These are phyloP conservation scores for Mycena albidolilacea DNA, from an alignment of 768 basidiomycete genomes.

Conservation along the genomic window DNA sequence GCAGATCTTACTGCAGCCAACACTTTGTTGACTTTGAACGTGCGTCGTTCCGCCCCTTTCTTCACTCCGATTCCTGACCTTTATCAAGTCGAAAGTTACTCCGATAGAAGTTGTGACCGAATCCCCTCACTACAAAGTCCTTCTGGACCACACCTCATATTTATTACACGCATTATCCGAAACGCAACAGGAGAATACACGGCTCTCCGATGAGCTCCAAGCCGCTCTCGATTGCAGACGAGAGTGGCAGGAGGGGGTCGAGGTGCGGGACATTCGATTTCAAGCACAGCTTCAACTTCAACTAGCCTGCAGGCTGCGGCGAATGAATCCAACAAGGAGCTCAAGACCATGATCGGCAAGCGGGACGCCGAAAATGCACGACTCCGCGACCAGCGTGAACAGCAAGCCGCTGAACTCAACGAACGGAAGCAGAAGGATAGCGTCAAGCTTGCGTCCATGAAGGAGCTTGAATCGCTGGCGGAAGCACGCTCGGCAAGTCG, in stretches of 20 bases:
- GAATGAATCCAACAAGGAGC: slow-evolving; percentile 71
- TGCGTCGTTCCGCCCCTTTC: slow-evolving; percentile 17
- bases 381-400: slow-evolving; percentile 81
- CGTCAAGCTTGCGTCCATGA: slow-evolving; percentile 68
- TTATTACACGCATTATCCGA: slow-evolving; percentile 61
- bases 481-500: slow-evolving; percentile 70
- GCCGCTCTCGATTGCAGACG: slow-evolving; percentile 55
- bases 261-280: slow-evolving; percentile 53
- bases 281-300: slow-evolving; percentile 27
- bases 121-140: slow-evolving; percentile 67
- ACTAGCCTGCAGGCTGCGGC: slow-evolving; percentile 51
- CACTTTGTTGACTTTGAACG: slow-evolving; percentile 20
- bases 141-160: slow-evolving; percentile 68
- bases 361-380: slow-evolving; percentile 78
- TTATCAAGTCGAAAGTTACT: slow-evolving; percentile 55
- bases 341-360: slow-evolving; percentile 71
- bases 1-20: slow-evolving; percentile 38
- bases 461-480: slow-evolving; percentile 77
- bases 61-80: slow-evolving; percentile 1
- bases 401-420: slow-evolving; percentile 70
- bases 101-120: slow-evolving; percentile 64
- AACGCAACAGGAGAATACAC: slow-evolving; percentile 54
- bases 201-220: slow-evolving; percentile 61
- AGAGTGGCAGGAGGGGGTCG: slow-evolving; percentile 62
- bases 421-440: slow-evolving; percentile 79